These are phyloP conservation scores for Yueomyces sinensis DNA, from an alignment of 805 yeast species.

Conservation along the genomic window DNA sequence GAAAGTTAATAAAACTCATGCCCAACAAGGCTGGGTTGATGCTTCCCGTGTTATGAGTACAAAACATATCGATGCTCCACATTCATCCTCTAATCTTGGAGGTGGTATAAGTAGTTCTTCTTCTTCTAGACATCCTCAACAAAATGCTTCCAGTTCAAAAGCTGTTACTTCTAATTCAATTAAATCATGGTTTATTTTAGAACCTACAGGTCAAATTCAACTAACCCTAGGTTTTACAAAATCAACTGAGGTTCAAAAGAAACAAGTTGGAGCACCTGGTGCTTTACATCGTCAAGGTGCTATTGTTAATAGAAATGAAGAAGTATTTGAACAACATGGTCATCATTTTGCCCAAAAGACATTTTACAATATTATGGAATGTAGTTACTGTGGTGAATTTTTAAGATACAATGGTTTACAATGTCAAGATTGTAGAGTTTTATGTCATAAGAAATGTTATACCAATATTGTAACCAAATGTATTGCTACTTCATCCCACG, in stretches of 20 bases:
- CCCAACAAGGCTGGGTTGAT: conserved; percentile 75
- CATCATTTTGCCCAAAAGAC: conserved; percentile 94
- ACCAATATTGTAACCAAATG: conserved; percentile 73
- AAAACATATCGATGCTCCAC: neutral
- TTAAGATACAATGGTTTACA: conserved; percentile 76
- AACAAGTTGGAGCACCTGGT: conserved; percentile 28
- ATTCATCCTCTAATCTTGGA: neutral
- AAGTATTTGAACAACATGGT: conserved; percentile 88
- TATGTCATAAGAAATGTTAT: conserved; percentile 73
- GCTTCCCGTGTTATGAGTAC: conserved; percentile 33
- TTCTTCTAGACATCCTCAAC: neutral
- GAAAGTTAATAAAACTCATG: conserved; percentile 63
- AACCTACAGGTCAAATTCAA: conserved; percentile 86
- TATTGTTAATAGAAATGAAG: conserved; percentile 79
- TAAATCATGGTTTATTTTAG: conserved; percentile 80
- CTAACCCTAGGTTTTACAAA: conserved; percentile 72
- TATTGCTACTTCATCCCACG: conserved; percentile 63
- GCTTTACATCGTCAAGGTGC: conserved; percentile 96
- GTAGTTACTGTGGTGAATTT: conserved; percentile 96
- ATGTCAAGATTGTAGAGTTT: conserved; percentile 72
- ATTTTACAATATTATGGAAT: conserved; percentile 90
- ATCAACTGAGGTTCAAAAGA: conserved; percentile 35
- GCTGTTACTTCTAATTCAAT: neutral
- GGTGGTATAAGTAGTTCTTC: neutral
- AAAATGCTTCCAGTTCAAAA: neutral